These are phyloP conservation scores for Hagleromyces aurorensis DNA, from an alignment of 805 yeast genomes.

Conservation along the genomic window DNA sequence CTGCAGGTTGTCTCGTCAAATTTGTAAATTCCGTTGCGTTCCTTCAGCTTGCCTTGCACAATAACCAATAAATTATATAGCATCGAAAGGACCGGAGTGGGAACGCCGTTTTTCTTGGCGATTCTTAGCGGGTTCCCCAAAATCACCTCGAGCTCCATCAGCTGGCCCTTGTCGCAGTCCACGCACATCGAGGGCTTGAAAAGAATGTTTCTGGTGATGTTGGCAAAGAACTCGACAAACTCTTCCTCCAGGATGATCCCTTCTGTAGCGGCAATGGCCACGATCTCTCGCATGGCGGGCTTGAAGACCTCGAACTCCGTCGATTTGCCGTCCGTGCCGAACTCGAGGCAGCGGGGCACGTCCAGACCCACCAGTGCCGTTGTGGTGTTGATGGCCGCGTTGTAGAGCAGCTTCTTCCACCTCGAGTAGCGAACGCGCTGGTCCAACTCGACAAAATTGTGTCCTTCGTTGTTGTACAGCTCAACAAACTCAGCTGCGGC, in stretches of 20 bases:
- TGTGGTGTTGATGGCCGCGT: slow-evolving; percentile 54
- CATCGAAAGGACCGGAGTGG: slow-evolving; percentile 51
- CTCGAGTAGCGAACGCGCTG: slow-evolving; percentile 43
- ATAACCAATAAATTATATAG: slow-evolving; percentile 53
- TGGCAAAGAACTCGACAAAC: slow-evolving; percentile 40
- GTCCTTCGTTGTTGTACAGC: slow-evolving; percentile 37
- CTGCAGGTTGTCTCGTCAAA: slow-evolving; percentile 9
- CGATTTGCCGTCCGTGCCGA: slow-evolving; percentile 34
- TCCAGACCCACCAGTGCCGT: slow-evolving; percentile 52
- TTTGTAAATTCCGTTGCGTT: slow-evolving; percentile 39
- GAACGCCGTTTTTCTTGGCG: slow-evolving; percentile 39
- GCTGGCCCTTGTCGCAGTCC: slow-evolving; percentile 51
- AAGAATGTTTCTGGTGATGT: slow-evolving; percentile 44
- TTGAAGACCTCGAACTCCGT: slow-evolving; percentile 26
- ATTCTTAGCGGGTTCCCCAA: slow-evolving; percentile 55
- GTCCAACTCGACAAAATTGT: slow-evolving; percentile 35
- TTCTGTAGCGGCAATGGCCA: slow-evolving; percentile 53
- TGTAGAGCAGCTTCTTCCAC: slow-evolving; percentile 59
- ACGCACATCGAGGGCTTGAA: slow-evolving; percentile 67
- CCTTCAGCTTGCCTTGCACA: slow-evolving; percentile 55
- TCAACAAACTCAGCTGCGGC: slow-evolving; percentile 35
- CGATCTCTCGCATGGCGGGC: slow-evolving; percentile 61
- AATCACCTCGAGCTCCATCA: slow-evolving; percentile 62
- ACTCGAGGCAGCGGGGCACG: slow-evolving; percentile 41
- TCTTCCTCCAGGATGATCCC: slow-evolving; percentile 44